Evolutionary conservation across 2,329 filamentous ascomycete species (phyloP), one percentile per base, ranked within the genome.

Genomic region (Paramyrothecium roridum): DNA sequence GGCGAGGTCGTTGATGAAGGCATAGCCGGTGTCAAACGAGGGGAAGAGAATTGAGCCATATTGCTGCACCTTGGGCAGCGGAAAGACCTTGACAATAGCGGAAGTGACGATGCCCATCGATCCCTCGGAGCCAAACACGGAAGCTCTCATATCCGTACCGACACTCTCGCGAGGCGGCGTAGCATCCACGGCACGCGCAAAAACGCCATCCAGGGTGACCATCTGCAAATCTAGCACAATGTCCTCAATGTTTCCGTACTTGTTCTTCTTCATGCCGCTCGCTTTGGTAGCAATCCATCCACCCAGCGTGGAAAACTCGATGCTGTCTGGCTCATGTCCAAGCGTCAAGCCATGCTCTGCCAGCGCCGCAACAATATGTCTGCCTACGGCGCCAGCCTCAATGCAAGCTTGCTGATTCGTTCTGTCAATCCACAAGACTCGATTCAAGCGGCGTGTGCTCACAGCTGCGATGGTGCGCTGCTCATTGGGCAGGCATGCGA

Each of bases 231-330:
- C 52, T 7, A 54, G 45, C 8, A 54, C 30, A 22, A 54, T 34
- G 40, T 54, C 52, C 46, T 54, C 52, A 21, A 54, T 54, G 13
- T 54, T 54, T 11, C 52, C 52, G 19, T 54, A 54, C n/a, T 47
- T 23, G 16, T 50, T 54, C 21, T 50, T 54, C 33, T 54, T 54
- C 52, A 54, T 54, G 3, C 52, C 52, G 13, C 52, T 54, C 11
- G 52, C 52, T 26, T 54, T 54, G 2, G 52, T 54, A 3, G 52
- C 52, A 30, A 54, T 54, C 52, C 52, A 50, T 19, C 52, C 52
- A 2, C 52, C 52, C 16, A 54, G 46, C 11, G 52, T 54, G 12
- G 52, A 54, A 13, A 54, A 54, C 46, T 54, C 52, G 26, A 48
- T 26, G 52, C 52, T 54, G 21, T 54, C 52, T 19, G 52, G 46